Conservation (phyloP, 129 eudicot species). For the Dittrichia graveolens region DNA sequence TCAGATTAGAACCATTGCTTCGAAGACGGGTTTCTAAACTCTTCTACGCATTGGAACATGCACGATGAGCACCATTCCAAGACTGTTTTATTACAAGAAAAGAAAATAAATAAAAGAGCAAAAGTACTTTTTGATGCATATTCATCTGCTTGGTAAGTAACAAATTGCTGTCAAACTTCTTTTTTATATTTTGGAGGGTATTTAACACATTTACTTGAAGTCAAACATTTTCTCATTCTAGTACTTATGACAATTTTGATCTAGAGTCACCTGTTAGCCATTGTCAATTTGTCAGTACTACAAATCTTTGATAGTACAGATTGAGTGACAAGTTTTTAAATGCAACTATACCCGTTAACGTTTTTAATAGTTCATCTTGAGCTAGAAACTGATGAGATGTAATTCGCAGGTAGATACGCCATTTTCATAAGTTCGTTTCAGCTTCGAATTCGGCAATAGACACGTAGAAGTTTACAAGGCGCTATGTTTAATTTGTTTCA, state of each 20-base stretch:
- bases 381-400: conserved; percentile 16
- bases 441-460: conserved; percentile 27
- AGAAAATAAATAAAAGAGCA: conserved; percentile 20
- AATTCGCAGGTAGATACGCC: conserved; percentile 28
- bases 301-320: too few relatives aligned
- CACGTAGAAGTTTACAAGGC: conserved; percentile 22
- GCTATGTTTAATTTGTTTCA: conserved; percentile 1
- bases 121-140: conserved; percentile 21
- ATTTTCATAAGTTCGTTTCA: conserved; percentile 5
- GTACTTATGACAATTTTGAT: background rate
- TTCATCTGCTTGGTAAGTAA: conserved; percentile 36
- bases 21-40: conserved; percentile 70
- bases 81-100: background rate
- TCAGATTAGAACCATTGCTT: conserved; percentile 65
- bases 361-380: background rate
- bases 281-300: too few relatives aligned
- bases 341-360: conserved; percentile 15
- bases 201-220: too few relatives aligned
- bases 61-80: conserved; percentile 40
- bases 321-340: conserved; percentile 20
- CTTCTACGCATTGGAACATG: conserved; percentile 62
- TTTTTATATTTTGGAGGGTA: background rate
- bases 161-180: background rate
- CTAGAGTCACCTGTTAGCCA: too few relatives aligned
- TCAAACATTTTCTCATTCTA: conserved; percentile 5